Evolutionary conservation across 176 grass and related monocot species (phyloP), one percentile per base, ranked within the genome.

Genomic region (Chrysopogon serrulatus): DNA sequence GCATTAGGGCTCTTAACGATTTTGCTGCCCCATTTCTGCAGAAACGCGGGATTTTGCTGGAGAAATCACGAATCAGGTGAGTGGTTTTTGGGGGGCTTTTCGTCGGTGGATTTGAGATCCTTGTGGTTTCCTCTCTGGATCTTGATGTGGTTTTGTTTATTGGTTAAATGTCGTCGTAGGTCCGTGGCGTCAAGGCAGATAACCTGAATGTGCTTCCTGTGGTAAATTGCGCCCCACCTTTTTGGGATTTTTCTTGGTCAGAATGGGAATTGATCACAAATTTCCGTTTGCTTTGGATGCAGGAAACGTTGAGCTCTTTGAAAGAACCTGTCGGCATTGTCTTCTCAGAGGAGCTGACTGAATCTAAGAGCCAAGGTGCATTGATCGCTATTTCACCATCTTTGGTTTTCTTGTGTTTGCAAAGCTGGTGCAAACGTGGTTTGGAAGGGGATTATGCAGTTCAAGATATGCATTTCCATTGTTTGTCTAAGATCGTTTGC

Each of bases 191-290:
- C 47, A 68, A 57, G 28, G 61, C 28, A 47, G 23, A 54, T 11
- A 87, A 87, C 62, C 85, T 87, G 65, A 82, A 87, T 82, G 62
- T 30, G 6, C 60, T 82, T 60, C 28, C 61, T 68, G 47, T 76
- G 78, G 85, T 82, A 87, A 82, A 37, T 36, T 47, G 56, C 41
- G 1, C 5, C 51, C n/a, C 9, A 18, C 2, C 12, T 19, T 45
- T 36, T 32, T 33, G 30, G 9, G 21, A 44, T 65, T 56, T 74
- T 74, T 71, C 72, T 77, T 66, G 40, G 10, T 10, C 21, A 41
- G 3, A 13, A 6, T 26, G 61, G 41, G 30, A 44, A 35, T 28
- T 57, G 1, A 26, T 76, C 35, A 44, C 32, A 3, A 24, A 31
- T 65, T 79, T 37, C 47, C 10, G 5, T 67, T 59, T 76, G 0